Percentiles rank a stretch among this genome's conserved stretches.
Conservation (phyloP, 768 basidiomycete genomes). For the Amanita polypyramis region DNA sequence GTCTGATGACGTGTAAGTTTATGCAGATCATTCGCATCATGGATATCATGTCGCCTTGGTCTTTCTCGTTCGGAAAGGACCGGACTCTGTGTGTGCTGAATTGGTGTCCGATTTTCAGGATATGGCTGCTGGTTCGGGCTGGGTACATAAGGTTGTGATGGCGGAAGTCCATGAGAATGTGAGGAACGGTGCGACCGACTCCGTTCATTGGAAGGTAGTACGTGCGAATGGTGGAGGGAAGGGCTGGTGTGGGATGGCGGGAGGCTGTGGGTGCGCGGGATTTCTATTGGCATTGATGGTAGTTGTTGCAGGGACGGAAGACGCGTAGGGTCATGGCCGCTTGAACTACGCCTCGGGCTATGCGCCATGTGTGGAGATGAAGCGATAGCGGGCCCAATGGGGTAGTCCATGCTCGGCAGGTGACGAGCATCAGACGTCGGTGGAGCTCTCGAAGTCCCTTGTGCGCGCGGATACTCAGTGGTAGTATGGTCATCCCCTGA, state of each 20-base stretch:
- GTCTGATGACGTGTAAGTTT: constrained; percentile 18
- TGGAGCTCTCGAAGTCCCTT: constrained; percentile 35
- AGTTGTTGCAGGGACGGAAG: constrained; percentile 38
- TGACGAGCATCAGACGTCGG: constrained; percentile 40
- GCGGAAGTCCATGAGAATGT: constrained; percentile 37
- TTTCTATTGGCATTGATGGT: constrained; percentile 31
- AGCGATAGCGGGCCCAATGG: constrained; percentile 28
- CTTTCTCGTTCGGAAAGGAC: constrained; percentile 36
- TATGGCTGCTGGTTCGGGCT: constrained; percentile 35
- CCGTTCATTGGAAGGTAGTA: constrained; percentile 22
- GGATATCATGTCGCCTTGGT: constrained; percentile 37
- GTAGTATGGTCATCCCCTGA: constrained; percentile 37
- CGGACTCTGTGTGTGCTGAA: constrained; percentile 41
- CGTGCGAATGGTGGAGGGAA: constrained; percentile 21
- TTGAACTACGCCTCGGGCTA: constrained; percentile 32
- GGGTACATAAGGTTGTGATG: constrained; percentile 26
- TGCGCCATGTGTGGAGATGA: constrained; percentile 30
- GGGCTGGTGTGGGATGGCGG: constrained; percentile 22
- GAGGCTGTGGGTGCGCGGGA: constrained; percentile 22
- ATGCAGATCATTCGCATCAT: constrained; percentile 28
- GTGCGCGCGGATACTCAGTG: constrained; percentile 38
- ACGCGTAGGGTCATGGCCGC: constrained; percentile 31
- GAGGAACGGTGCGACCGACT: constrained; percentile 31
- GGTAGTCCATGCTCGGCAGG: constrained; percentile 37
- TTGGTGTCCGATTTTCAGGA: constrained; percentile 32